Percentiles rank a stretch among this genome's conserved stretches.
phyloP scores from a whole-genome alignment of 1,284 basidiomycete genomes.

The Veloporphyrellus conicus region DNA sequence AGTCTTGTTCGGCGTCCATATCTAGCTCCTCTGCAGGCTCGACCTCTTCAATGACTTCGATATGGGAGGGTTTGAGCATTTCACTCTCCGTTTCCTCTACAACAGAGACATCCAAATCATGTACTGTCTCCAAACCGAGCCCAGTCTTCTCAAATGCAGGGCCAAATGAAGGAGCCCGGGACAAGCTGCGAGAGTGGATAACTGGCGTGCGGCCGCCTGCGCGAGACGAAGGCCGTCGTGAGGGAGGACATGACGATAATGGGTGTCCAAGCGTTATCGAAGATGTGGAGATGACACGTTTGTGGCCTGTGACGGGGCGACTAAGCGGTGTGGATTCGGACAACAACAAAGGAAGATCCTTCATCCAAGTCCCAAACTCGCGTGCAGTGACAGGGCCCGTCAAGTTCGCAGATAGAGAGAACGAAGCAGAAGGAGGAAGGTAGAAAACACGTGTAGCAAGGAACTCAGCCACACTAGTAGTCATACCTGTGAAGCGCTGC shows the following conservation, averaged over 20 bases:
- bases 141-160: conserved; percentile 48
- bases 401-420: conserved; percentile 30
- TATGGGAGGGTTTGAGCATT: conserved; percentile 17
- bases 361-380: conserved; percentile 86
- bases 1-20: conserved; percentile 31
- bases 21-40: conserved; percentile 41
- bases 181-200: conserved; percentile 51
- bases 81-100: conserved; percentile 19
- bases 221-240: conserved; percentile 63
- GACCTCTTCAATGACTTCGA: conserved; percentile 29
- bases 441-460: conserved; percentile 85
- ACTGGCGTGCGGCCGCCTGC: conserved; percentile 51
- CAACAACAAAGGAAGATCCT: conserved; percentile 72
- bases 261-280: conserved; percentile 60
- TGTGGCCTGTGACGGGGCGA: conserved; percentile 37
- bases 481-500: conserved; percentile 90
- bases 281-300: conserved; percentile 51
- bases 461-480: conserved; percentile 79
- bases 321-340: conserved; percentile 16
- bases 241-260: conserved; percentile 60
- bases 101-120: conserved; percentile 23
- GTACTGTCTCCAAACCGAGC: conserved; percentile 27
- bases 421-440: conserved; percentile 46
- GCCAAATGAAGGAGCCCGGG: conserved; percentile 54
- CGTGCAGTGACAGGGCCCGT: conserved; percentile 69